A percentile compares a stretch with the other conserved stretches of the same genome.
Conservation (phyloP, 805 yeast genomes). For the Clavispora fructus region DNA sequence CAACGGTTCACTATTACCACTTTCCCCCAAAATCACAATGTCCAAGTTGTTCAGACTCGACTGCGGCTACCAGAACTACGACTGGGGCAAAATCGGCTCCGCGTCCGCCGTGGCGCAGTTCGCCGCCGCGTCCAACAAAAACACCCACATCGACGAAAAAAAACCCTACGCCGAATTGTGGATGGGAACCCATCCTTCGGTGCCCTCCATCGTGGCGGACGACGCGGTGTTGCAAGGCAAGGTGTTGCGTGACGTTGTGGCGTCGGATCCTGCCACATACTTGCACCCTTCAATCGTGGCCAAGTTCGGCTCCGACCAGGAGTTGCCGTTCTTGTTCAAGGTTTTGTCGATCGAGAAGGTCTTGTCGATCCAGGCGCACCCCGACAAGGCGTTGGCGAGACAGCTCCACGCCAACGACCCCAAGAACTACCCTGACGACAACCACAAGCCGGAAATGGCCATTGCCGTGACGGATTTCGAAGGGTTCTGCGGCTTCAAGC, state of each 20-base stretch:
- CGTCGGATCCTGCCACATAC: constrained; percentile 49
- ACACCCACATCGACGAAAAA: constrained; percentile 55
- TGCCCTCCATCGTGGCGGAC: constrained; percentile 63
- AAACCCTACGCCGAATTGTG: constrained; percentile 96
- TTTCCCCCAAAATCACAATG: constrained; percentile 11
- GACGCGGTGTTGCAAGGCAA: constrained; percentile 33
- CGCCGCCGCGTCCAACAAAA: constrained; percentile 65
- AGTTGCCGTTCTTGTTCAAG: constrained; percentile 88
- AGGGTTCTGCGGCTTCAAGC: constrained; percentile 97
- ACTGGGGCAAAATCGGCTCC: constrained; percentile 77
- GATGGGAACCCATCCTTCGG: constrained; percentile 98
- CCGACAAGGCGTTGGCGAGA: constrained; percentile 80
- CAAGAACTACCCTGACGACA: constrained; percentile 91
- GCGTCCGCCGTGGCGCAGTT: constrained; percentile 85
- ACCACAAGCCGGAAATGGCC: constrained; percentile 99
- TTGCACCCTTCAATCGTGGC: constrained; percentile 56
- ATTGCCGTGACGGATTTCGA: constrained; percentile 93
- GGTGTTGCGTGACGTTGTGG: constrained; percentile 63
- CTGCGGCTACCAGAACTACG: constrained; percentile 72
- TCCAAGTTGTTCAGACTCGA: constrained; percentile 35
- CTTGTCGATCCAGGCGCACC: constrained; percentile 94
- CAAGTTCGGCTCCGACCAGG: constrained; percentile 64
- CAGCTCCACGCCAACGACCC: constrained; percentile 80
- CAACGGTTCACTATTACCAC: no score
- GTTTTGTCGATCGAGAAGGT: constrained; percentile 92